Evolutionary conservation across 768 basidiomycete species (phyloP), one percentile per base, ranked within the genome.

Genomic region (Jaapia argillacea): DNA sequence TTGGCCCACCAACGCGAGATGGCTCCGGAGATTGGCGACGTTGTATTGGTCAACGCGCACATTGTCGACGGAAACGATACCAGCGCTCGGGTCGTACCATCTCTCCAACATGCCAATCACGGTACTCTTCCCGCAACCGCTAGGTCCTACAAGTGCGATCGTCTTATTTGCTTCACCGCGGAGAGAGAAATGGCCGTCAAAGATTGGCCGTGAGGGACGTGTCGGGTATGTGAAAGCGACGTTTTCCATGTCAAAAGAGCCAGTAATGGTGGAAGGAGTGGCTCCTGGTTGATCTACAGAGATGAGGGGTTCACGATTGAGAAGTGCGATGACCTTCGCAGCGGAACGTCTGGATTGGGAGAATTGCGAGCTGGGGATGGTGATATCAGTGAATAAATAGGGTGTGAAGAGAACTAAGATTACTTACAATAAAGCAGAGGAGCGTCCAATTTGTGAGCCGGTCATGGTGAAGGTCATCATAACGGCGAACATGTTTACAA

Each of bases 1-100:
- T 58, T 93, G 89, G 0, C 83, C 84, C 1, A 93, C 90, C 0
- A 93, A 73, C 40, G 88, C 89, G 39, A 93, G 86, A 58, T 91
- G 87, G 6, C 77, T 75, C 31, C 90, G 80, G 36, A 93, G 60
- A 89, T 89, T 92, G 49, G 75, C 82, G 45, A 92, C 54, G 54
- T 92, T 92, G 39, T 92, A 69, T 4, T 79, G 69, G 58, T 72
- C 80, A 53, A 93, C 51, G 53, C 91, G 70, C 20, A 71, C 54
- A 5, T 88, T 87, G 46, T 94, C 90, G 4, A 90, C 67, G 48
- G 72, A 77, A 55, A 91, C 75, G 13, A 56, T 51, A n/a, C 90
- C 90, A 1, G 64, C 60, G 0, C 69, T 60, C 2, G 90, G 85
- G 55, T 94, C 90, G 54, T 93, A 93, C 67, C 92, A 93, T 3